Percentiles rank a stretch among this genome's conserved stretches.
Evolutionary conservation across 176 grass and related monocot species (phyloP).

Genomic region (Lolium rigidum): DNA sequence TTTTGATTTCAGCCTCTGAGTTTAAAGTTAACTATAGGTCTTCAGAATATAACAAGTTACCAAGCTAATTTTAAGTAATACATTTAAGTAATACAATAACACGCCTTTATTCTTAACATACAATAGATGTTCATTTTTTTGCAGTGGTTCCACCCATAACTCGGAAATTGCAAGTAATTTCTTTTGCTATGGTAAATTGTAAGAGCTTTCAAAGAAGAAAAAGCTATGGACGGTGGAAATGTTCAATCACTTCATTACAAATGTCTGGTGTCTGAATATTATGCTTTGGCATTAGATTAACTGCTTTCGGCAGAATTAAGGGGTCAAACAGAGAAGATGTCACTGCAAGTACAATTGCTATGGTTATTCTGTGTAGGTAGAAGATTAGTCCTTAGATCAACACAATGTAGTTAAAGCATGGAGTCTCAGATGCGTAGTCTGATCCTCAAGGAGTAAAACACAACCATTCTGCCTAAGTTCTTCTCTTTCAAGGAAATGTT

Average conservation of each 20-base stretch:
- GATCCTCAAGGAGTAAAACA: neutral
- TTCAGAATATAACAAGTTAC: neutral
- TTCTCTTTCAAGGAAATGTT: neutral
- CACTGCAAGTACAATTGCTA: too few species aligned
- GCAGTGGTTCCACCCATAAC: neutral
- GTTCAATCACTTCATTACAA: neutral
- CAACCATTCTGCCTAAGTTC: neutral
- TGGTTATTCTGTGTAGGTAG: too few species aligned
- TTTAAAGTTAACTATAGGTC: neutral
- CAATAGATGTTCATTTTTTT: neutral
- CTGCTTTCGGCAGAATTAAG: neutral
- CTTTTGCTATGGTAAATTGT: neutral
- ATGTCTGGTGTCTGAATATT: neutral
- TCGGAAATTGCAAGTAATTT: neutral
- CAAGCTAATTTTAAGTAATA: neutral
- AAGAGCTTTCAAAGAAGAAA: neutral
- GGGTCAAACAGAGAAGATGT: neutral
- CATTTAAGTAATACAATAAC: neutral
- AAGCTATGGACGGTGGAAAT: neutral
- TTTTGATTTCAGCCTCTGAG: neutral
- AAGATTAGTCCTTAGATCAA: too few species aligned
- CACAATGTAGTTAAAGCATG: too few species aligned
- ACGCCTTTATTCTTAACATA: neutral
- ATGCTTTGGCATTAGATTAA: neutral
- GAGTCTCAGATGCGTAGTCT: neutral